These are phyloP conservation scores for Claviceps pazoutovae DNA, from an alignment of 2,329 filamentous ascomycete species.

Conservation along the genomic window DNA sequence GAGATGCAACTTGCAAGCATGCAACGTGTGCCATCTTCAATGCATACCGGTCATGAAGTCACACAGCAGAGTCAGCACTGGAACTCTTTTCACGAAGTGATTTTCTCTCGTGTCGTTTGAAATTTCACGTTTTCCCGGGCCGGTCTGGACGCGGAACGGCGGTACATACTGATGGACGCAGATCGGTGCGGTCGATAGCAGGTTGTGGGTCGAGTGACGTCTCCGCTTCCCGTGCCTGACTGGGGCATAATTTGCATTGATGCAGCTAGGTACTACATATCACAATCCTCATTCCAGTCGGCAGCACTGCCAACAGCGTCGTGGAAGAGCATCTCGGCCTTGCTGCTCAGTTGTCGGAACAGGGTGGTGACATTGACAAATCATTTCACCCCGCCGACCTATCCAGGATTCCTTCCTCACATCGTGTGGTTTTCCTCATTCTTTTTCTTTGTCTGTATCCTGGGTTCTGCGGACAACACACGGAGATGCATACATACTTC, in stretches of 20 bases:
- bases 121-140: background rate
- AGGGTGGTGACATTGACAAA: constrained; percentile 1
- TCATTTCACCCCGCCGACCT: background rate
- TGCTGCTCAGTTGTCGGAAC: constrained; percentile 6
- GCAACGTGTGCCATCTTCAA: background rate
- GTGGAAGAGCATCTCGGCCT: background rate
- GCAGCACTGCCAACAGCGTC: background rate
- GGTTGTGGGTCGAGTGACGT: constrained; percentile 1
- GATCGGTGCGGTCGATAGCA: constrained; percentile 5
- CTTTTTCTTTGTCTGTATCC: background rate
- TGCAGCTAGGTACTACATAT: background rate
- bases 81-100: no score
- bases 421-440: background rate
- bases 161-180: constrained; percentile 2
- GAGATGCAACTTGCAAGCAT: background rate
- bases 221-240: constrained; percentile 2
- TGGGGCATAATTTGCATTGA: background rate
- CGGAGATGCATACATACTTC: background rate
- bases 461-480: background rate
- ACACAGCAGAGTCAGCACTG: background rate
- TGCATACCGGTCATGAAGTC: background rate
- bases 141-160: constrained; percentile 4
- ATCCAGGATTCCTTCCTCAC: background rate
- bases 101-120: background rate
- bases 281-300: constrained; percentile 1